These are phyloP conservation scores for Peronospora farinosa DNA, from an alignment of 352 stramenopile genomes.

Conservation along the genomic window DNA sequence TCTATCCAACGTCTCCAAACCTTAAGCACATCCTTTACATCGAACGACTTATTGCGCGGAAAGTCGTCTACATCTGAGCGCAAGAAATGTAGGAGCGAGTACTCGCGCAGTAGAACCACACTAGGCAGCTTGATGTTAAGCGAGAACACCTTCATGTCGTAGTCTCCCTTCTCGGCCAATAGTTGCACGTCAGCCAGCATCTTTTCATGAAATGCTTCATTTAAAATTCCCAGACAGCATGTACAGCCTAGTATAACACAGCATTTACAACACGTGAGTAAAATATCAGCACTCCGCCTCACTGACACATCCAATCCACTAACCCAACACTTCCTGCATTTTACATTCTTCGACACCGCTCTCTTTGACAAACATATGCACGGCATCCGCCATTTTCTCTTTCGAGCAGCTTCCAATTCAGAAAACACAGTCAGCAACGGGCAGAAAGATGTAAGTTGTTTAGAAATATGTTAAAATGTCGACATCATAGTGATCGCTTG, in stretches of 20 bases:
- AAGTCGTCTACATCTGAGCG: conserved; percentile 32
- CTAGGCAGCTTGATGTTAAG: conserved; percentile 81
- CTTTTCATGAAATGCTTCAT: conserved; percentile 35
- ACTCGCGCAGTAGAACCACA: conserved; percentile 70
- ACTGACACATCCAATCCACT: conserved; percentile 3
- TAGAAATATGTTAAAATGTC: background rate
- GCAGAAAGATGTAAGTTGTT: conserved; percentile 1
- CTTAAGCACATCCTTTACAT: conserved; percentile 80
- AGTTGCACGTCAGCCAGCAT: conserved; percentile 38
- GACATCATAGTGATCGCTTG: no score
- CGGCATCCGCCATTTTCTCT: conserved; percentile 21
- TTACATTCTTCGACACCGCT: conserved; percentile 16
- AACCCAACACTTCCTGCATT: conserved; percentile 19
- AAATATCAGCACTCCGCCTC: conserved; percentile 1
- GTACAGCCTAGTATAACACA: conserved; percentile 38
- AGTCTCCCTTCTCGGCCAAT: conserved; percentile 35
- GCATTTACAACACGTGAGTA: background rate
- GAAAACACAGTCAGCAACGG: conserved; percentile 2
- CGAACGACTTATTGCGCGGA: conserved; percentile 32
- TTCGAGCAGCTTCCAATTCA: conserved; percentile 24
- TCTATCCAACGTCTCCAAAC: conserved; percentile 17
- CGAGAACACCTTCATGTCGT: conserved; percentile 63
- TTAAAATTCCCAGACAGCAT: conserved; percentile 67
- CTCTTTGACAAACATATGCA: conserved; percentile 21
- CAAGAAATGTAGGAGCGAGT: conserved; percentile 61